phyloP scores from a whole-genome alignment of 768 basidiomycete genomes.

The Phanerodontia chrysosporium region DNA sequence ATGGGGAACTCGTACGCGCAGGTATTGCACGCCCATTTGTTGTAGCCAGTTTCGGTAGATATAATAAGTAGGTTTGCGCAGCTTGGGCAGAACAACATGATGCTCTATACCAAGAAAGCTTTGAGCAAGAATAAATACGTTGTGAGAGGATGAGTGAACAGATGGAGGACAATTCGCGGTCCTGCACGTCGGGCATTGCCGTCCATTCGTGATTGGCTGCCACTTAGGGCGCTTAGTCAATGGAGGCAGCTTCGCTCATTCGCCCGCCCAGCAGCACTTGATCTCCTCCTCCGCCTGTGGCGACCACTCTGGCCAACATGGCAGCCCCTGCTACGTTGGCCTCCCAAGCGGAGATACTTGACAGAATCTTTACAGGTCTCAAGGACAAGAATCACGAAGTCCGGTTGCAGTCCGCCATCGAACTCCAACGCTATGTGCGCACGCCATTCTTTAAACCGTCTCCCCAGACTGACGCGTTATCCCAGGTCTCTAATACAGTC shows the following conservation, averaged over 20 bases:
- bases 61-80: constrained; percentile 87
- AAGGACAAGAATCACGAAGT: constrained; percentile 61
- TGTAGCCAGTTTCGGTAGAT: constrained; percentile 71
- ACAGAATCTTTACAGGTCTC: constrained; percentile 63
- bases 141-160: neutral
- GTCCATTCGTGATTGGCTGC: neutral
- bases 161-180: neutral
- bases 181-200: neutral
- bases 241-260: neutral
- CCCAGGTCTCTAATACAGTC: constrained; percentile 66
- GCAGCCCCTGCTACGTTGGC: constrained; percentile 50
- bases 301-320: constrained; percentile 36
- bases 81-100: constrained; percentile 96
- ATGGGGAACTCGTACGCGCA: constrained; percentile 97
- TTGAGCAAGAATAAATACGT: neutral
- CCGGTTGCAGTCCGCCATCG: constrained; percentile 63
- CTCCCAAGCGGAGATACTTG: constrained; percentile 57
- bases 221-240: neutral
- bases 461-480: constrained; percentile 5
- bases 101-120: neutral
- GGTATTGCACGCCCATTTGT: constrained; percentile 91
- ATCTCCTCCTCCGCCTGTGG: constrained; percentile 64
- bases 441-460: neutral
- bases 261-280: neutral
- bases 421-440: constrained; percentile 72